These are phyloP conservation scores for Cordia subcordata DNA, from an alignment of 257 asterid species.

Conservation along the genomic window DNA sequence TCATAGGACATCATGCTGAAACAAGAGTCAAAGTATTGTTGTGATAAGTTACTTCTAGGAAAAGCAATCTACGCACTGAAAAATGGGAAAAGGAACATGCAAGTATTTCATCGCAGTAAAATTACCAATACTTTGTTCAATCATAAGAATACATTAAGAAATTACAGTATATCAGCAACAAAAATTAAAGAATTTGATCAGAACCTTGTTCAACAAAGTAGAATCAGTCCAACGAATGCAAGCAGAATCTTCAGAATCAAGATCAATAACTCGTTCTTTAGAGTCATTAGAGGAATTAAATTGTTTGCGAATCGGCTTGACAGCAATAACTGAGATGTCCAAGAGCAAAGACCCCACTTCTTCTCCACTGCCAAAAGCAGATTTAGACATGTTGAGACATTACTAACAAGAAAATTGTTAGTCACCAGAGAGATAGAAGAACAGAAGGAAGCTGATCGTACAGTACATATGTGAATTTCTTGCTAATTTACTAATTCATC, in stretches of 20 bases:
- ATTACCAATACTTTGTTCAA: neutral
- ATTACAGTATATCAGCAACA: neutral
- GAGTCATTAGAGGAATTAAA: constrained; percentile 19
- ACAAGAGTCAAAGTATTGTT: neutral
- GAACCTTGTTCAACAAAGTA: constrained; percentile 21
- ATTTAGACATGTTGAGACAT: constrained; percentile 2
- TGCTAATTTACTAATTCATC: neutral
- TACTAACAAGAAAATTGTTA: neutral
- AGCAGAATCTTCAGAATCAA: constrained; percentile 35
- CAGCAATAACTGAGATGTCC: constrained; percentile 27
- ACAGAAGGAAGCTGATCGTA: neutral
- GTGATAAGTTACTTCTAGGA: too few species aligned
- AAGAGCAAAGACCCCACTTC: constrained; percentile 53
- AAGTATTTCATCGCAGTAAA: too few species aligned
- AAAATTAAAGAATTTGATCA: constrained; percentile 2
- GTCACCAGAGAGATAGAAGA: neutral
- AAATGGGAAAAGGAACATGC: neutral
- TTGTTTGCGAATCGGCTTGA: constrained; percentile 17
- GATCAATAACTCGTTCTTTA: constrained; percentile 33
- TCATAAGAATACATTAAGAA: neutral
- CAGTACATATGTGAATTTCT: neutral
- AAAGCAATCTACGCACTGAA: neutral
- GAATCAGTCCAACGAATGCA: constrained; percentile 23
- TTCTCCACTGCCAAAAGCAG: constrained; percentile 52
- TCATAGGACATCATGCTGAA: neutral